Base-by-base conservation (phyloP, 139 green algal genomes). In the Asterochloris erici region DNA sequence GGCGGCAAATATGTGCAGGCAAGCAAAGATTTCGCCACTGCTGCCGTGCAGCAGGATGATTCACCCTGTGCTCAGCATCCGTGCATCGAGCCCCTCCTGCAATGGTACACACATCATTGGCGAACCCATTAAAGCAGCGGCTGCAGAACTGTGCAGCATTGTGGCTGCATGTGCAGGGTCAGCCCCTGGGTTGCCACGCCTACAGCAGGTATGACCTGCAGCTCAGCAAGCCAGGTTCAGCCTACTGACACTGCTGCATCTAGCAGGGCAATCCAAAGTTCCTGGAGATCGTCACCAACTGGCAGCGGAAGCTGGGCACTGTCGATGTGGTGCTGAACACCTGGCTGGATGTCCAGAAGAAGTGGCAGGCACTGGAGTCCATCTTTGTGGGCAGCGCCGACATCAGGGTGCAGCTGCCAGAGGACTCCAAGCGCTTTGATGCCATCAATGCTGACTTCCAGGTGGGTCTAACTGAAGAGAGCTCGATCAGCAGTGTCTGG, bases 361-460 rank as follows among this genome's bases (percentile, higher is more conserved):
- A 97, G 87, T 98, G 95, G 95, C 91, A 94, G 83, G 91, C 92
- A 26, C 89, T 98, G 60, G 93, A 98, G 87, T 90, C 86, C 80
- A 98, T 98, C 82, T 98, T 98, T 80, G 83, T 96, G 15, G 94
- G 94, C 68, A 93, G 85, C 0, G 93, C 91, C 11, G 95, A 98
- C 84, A 97, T 98, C 82, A 89, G 95, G 12, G 94, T 96, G 81
- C 94, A 98, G 89, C 92, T 98, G 84, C 95, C 95, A 10, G 92
- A 97, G 84, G 95, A 98, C 84, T 92, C 84, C 28, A 94, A 96
- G 87, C 88, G 92, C 78, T 98, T 98, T 86, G 93, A 97, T 77
- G 87, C 68, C 14, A 88, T 97, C 83, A 96, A 98, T 74, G 87
- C 90, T 0, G 93, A 97, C 88, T 98, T 94, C 86, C 87, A 96